These are phyloP conservation scores for Pleurotus cornucopiae DNA, from an alignment of 768 basidiomycete genomes.

Conservation along the genomic window DNA sequence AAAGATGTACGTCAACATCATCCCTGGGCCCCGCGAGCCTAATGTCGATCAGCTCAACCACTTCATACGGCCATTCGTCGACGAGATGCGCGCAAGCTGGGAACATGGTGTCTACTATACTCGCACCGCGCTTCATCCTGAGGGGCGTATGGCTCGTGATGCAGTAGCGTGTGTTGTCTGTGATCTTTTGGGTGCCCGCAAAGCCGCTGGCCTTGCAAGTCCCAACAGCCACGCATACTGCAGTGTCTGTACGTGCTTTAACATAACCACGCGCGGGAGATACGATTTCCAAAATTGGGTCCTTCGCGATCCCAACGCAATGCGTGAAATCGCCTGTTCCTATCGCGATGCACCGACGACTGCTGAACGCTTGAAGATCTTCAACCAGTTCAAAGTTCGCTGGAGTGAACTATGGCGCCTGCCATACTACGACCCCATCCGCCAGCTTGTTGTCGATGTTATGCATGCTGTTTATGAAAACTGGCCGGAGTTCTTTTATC, in stretches of 20 bases:
- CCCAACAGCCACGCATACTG: slow-evolving; percentile 13
- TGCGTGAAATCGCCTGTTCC: slow-evolving; percentile 14
- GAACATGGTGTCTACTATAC: slow-evolving; percentile 17
- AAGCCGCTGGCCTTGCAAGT: too few species aligned
- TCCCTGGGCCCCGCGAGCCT: slow-evolving; percentile 31
- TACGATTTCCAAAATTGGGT: slow-evolving; percentile 14
- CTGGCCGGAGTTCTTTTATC: too few species aligned
- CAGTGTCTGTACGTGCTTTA: slow-evolving; percentile 21
- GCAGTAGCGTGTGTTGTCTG: slow-evolving; percentile 10
- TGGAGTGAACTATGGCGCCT: slow-evolving; percentile 26
- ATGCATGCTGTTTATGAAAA: slow-evolving; percentile 32
- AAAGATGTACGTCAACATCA: slow-evolving; percentile 28
- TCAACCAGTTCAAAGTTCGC: slow-evolving; percentile 18
- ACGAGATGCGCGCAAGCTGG: slow-evolving; percentile 22
- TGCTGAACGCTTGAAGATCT: slow-evolving; percentile 13
- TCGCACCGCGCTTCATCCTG: slow-evolving; percentile 11
- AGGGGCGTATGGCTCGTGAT: background rate
- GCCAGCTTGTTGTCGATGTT: slow-evolving; percentile 25
- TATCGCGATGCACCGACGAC: slow-evolving; percentile 16
- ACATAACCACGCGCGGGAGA: slow-evolving; percentile 11
- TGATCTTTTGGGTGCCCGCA: too few species aligned
- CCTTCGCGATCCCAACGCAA: slow-evolving; percentile 2
- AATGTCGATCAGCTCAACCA: slow-evolving; percentile 24
- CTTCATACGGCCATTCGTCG: slow-evolving; percentile 26
- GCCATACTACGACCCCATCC: slow-evolving; percentile 30